phyloP scores from a whole-genome alignment of 2,329 filamentous ascomycete genomes.

The Colletotrichum sublineola region DNA sequence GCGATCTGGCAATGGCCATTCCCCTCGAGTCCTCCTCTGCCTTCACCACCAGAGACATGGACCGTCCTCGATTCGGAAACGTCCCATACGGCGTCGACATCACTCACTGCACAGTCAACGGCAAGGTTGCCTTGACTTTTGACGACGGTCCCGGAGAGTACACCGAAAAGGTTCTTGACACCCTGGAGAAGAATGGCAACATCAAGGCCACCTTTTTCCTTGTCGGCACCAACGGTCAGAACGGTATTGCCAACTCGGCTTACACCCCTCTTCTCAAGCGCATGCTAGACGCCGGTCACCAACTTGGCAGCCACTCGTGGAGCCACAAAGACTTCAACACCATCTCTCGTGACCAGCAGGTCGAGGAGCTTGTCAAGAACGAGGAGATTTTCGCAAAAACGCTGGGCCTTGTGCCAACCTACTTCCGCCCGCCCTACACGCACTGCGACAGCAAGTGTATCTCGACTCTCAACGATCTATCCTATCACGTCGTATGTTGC shows the following conservation, averaged over 20 bases:
- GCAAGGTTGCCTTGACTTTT: slow-evolving; percentile 54
- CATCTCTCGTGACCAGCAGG: slow-evolving; percentile 51
- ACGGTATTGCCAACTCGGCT: slow-evolving; percentile 51
- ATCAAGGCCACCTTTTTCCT: slow-evolving; percentile 56
- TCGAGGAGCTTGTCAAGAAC: slow-evolving; percentile 58
- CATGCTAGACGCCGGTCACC: slow-evolving; percentile 60
- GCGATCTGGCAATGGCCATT: slow-evolving; percentile 27
- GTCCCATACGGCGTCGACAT: slow-evolving; percentile 53
- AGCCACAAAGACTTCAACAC: slow-evolving; percentile 59
- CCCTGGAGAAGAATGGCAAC: slow-evolving; percentile 49
- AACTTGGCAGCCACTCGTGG: slow-evolving; percentile 63
- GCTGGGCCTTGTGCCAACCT: slow-evolving; percentile 61
- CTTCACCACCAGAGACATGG: slow-evolving; percentile 35
- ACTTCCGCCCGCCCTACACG: slow-evolving; percentile 59
- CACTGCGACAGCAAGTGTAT: slow-evolving; percentile 46
- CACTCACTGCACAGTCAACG: slow-evolving; percentile 48
- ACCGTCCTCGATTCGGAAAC: slow-evolving; percentile 48
- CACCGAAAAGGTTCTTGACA: slow-evolving; percentile 52
- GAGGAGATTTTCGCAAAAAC: slow-evolving; percentile 59
- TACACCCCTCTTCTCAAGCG: slow-evolving; percentile 58
- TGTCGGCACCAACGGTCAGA: slow-evolving; percentile 50
- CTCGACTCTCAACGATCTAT: slow-evolving; percentile 47
- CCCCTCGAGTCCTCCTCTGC: slow-evolving; percentile 29
- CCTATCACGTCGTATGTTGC: slow-evolving; percentile 51
- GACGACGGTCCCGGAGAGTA: slow-evolving; percentile 55